Percentiles rank a stretch among this genome's conserved stretches.
Evolutionary conservation across 2,329 filamentous ascomycete genomes (phyloP).

Genomic region (Sporothrix mexicana): DNA sequence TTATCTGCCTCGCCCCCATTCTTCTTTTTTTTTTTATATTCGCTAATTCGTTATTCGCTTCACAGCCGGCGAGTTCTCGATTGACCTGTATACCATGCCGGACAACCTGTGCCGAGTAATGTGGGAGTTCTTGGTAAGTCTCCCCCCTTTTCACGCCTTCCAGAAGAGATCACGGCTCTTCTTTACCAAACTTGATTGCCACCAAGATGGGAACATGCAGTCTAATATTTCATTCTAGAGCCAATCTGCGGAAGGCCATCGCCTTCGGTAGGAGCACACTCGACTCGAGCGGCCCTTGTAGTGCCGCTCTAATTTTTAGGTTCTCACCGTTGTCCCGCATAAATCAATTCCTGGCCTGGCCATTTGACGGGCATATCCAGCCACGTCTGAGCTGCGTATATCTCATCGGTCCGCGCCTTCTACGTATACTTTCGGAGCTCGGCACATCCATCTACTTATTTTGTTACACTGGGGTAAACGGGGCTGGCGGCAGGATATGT

Average conservation of each 20-base stretch:
- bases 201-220: not conserved
- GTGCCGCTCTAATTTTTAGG: not conserved
- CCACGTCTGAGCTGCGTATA: not conserved
- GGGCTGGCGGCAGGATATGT: constrained; percentile 1
- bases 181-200: not conserved
- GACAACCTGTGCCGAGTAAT: constrained; percentile 89
- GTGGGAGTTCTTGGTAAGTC: constrained; percentile 78
- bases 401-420: not conserved
- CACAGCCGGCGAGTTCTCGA: constrained; percentile 90
- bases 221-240: not conserved
- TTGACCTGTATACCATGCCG: constrained; percentile 96
- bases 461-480: not conserved
- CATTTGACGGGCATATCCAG: not conserved
- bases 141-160: not conserved
- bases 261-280: constrained; percentile 26
- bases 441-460: not conserved
- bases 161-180: too few relatives aligned
- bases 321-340: not conserved
- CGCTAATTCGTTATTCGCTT: constrained; percentile 39
- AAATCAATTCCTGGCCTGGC: not conserved
- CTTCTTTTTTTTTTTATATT: not conserved
- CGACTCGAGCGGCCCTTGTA: not conserved
- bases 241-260: constrained; percentile 32
- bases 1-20: not conserved
- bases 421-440: not conserved